Percentiles rank a stretch among this genome's conserved stretches.
These are phyloP conservation scores for Perkinsus chesapeaki DNA, from an alignment of 169 alveolate genomes.

Conservation along the genomic window DNA sequence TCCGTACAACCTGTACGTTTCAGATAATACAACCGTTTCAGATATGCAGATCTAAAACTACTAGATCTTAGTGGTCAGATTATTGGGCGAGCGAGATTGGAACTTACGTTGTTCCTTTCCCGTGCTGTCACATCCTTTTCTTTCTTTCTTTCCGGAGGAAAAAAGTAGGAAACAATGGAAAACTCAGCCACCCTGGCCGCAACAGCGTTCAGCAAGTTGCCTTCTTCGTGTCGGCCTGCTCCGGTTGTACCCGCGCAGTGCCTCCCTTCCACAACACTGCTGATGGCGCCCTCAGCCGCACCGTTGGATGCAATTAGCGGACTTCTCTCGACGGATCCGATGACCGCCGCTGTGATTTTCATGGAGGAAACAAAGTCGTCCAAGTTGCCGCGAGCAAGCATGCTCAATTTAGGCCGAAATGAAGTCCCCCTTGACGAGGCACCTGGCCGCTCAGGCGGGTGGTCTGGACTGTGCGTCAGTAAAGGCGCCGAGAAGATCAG, in stretches of 20 bases:
- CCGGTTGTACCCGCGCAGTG: background rate
- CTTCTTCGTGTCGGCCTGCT: background rate
- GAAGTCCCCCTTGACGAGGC: background rate
- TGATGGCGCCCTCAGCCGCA: background rate
- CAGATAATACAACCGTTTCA: no score
- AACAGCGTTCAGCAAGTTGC: background rate
- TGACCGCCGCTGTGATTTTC: background rate
- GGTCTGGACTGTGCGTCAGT: background rate
- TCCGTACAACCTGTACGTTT: no score
- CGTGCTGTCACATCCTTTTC: no score
- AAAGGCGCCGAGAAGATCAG: background rate
- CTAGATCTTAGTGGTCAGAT: no score
- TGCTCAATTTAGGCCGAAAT: background rate
- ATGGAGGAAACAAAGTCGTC: background rate
- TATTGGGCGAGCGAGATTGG: no score
- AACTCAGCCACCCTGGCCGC: background rate
- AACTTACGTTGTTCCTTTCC: no score
- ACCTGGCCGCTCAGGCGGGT: background rate
- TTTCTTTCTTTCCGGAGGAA: background rate
- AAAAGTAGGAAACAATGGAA: background rate
- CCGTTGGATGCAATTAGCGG: background rate
- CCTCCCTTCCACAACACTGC: background rate
- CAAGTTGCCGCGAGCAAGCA: background rate
- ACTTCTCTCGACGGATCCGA: background rate
- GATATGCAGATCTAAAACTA: no score